Evolutionary conservation across 2,329 filamentous ascomycete species (phyloP).

Genomic region (Neonectria faginata): DNA sequence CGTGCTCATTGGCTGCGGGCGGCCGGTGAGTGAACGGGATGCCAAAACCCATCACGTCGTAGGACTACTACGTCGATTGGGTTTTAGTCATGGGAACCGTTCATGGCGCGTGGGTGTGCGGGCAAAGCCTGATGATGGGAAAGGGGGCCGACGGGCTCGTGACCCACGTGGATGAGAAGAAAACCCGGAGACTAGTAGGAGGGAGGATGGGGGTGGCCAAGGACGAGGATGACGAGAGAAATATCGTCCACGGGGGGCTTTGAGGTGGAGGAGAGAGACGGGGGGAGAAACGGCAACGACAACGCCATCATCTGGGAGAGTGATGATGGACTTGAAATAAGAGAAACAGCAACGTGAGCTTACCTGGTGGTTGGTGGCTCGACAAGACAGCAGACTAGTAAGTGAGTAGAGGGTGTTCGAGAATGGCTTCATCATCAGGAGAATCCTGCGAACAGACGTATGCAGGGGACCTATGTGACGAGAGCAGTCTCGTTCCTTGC

Average conservation of each 20-base stretch:
- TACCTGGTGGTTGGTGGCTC: slow-evolving; percentile 13
- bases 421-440: slow-evolving; percentile 12
- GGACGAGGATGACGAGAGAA: not conserved
- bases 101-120: slow-evolving; percentile 34
- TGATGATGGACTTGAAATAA: slow-evolving; percentile 3
- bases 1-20: slow-evolving; percentile 27
- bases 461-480: not conserved
- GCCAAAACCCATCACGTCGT: too few relatives aligned
- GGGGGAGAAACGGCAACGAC: not conserved
- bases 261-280: not conserved
- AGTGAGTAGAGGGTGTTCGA: not conserved
- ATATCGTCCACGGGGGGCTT: too few relatives aligned
- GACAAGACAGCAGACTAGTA: slow-evolving; percentile 3
- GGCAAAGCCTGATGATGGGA: slow-evolving; percentile 27
- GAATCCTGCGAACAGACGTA: not conserved
- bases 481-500: not conserved
- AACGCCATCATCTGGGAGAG: not conserved
- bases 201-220: slow-evolving; percentile 7
- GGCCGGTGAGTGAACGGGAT: slow-evolving; percentile 8
- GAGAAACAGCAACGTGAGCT: slow-evolving; percentile 1
- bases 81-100: slow-evolving; percentile 44
- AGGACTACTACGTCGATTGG: slow-evolving; percentile 31
- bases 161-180: slow-evolving; percentile 39
- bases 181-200: slow-evolving; percentile 18
- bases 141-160: slow-evolving; percentile 24